A percentile compares a stretch with the other conserved stretches of the same genome.
phyloP scores from a whole-genome alignment of 1,139 yeast genomes.

The Casaregolazyma suthepensis region DNA sequence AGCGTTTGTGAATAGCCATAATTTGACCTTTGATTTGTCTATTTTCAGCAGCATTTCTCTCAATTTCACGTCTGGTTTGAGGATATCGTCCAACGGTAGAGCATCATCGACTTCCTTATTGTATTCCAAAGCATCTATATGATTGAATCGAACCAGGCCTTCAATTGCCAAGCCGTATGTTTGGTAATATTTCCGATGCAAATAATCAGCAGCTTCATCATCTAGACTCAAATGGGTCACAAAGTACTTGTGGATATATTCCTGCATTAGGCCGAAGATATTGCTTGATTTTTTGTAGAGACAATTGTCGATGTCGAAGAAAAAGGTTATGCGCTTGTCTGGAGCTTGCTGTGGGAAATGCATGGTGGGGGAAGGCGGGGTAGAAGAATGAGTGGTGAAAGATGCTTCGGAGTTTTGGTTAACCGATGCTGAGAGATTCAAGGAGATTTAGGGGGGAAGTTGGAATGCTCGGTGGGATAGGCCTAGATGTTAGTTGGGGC shows the following conservation, averaged over 20 bases:
- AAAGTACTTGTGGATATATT: slow-evolving; percentile 75
- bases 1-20: slow-evolving; percentile 94
- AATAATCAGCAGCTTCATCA: slow-evolving; percentile 68
- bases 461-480: too few species aligned
- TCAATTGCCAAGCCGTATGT: slow-evolving; percentile 91
- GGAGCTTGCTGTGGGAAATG: slow-evolving; percentile 5
- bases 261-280: slow-evolving; percentile 85
- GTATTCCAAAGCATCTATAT: slow-evolving; percentile 83
- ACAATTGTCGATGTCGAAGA: slow-evolving; percentile 90
- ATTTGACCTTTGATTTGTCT: slow-evolving; percentile 41
- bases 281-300: slow-evolving; percentile 66
- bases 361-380: background rate
- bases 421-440: background rate
- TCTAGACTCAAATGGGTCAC: slow-evolving; percentile 53
- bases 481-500: too few species aligned
- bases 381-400: background rate
- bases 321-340: slow-evolving; percentile 46
- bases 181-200: slow-evolving; percentile 71
- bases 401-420: background rate
- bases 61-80: slow-evolving; percentile 46
- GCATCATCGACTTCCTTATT: slow-evolving; percentile 88
- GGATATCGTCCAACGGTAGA: slow-evolving; percentile 70
- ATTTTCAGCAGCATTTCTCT: slow-evolving; percentile 32
- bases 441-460: too few species aligned
- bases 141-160: slow-evolving; percentile 77